Evolutionary conservation across 768 basidiomycete genomes (phyloP).

Genomic region (Gloeopeniophorella convolvens): DNA sequence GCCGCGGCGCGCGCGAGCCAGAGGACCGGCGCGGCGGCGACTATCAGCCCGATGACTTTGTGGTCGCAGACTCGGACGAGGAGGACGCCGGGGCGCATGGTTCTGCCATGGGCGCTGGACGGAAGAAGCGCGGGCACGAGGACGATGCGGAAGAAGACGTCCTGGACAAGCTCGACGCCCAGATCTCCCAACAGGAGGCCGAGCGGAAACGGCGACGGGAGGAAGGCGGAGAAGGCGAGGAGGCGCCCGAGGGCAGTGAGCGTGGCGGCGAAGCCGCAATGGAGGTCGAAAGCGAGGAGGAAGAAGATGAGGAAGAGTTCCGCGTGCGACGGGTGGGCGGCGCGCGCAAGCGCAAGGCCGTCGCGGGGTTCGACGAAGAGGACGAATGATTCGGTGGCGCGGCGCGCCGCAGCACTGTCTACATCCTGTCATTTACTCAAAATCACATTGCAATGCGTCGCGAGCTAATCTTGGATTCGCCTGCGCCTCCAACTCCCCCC

Average conservation of each 20-base stretch:
- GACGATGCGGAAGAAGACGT: conserved; percentile 52
- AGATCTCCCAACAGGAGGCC: conserved; percentile 50
- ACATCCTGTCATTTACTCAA: conserved; percentile 5
- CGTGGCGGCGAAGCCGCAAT: conserved; percentile 40
- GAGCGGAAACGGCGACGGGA: conserved; percentile 41
- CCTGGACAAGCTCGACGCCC: conserved; percentile 65
- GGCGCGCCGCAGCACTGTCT: not conserved
- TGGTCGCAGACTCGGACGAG: conserved; percentile 76
- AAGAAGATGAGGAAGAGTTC: conserved; percentile 59
- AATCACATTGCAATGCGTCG: conserved; percentile 4
- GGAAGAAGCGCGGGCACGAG: conserved; percentile 32
- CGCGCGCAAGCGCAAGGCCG: conserved; percentile 49
- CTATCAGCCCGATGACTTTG: conserved; percentile 81
- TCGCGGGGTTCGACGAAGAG: conserved; percentile 52
- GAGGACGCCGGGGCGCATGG: conserved; percentile 30
- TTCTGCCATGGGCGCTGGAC: conserved; percentile 13
- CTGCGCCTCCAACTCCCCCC: not conserved
- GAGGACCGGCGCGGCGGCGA: conserved; percentile 54
- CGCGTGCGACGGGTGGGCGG: conserved; percentile 49
- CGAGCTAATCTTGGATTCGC: not conserved
- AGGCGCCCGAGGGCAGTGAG: conserved; percentile 27
- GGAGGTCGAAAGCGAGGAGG: conserved; percentile 70
- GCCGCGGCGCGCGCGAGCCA: conserved; percentile 27
- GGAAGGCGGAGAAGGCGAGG: conserved; percentile 16
- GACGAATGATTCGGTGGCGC: conserved; percentile 38